Conservation (phyloP, 2,329 filamentous ascomycete species). For the Hypoxylon sp. region DNA sequence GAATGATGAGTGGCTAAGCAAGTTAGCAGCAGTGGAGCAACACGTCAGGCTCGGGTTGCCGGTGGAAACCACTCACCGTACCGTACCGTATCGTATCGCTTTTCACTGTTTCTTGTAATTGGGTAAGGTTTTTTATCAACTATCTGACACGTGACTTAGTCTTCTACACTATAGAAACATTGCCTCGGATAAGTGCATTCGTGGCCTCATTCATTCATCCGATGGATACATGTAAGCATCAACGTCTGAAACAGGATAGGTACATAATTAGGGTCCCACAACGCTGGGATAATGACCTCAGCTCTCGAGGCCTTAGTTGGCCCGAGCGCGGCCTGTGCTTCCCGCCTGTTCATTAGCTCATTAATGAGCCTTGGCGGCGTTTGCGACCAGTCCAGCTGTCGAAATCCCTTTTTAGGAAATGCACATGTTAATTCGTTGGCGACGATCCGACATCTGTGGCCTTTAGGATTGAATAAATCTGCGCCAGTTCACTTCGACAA, state of each 20-base stretch:
- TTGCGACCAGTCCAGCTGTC: conserved; percentile 29
- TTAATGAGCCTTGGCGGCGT: conserved; percentile 14
- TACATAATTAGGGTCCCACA: not conserved
- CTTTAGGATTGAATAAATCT: conserved; percentile 12
- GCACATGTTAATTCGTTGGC: conserved; percentile 32
- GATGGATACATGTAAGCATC: not conserved
- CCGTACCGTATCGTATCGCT: conserved; percentile 15
- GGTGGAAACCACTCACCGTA: conserved; percentile 28
- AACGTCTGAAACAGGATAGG: not conserved
- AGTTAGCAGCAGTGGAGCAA: conserved; percentile 35
- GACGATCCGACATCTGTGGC: conserved; percentile 11
- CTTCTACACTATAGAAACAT: no score
- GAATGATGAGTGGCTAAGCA: conserved; percentile 42
- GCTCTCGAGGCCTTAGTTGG: conserved; percentile 12
- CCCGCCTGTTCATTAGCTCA: not conserved
- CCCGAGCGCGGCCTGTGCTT: conserved; percentile 8
- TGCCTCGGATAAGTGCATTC: not conserved
- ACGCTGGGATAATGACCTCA: conserved; percentile 14
- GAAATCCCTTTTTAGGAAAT: conserved; percentile 36
- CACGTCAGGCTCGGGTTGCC: conserved; percentile 43
- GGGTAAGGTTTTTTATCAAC: conserved; percentile 9
- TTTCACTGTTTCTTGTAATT: conserved; percentile 9
- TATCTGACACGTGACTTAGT: conserved; percentile 15
- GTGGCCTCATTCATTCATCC: not conserved
- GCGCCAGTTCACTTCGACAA: conserved; percentile 30